Base-by-base conservation (phyloP, 805 yeast species). In the Ogataea henricii region DNA sequence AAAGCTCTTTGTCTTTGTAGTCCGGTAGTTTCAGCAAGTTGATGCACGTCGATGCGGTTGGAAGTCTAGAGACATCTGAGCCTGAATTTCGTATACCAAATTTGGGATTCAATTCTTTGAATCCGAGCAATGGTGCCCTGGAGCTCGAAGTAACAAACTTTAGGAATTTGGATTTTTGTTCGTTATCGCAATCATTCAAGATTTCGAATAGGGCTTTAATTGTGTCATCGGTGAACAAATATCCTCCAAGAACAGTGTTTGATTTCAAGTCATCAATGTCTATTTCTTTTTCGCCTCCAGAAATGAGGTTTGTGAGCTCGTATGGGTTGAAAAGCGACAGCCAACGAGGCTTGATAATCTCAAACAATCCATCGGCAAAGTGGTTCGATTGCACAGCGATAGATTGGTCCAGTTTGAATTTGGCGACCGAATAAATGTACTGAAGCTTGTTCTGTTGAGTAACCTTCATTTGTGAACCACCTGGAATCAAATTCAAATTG, bases 61-160 rank as follows among this genome's bases (percentile, higher is more conserved):
- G 99, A 33, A 94, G 70, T 25, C 95, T 69, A 1, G 72, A 73
- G 2, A 22, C 18, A 22, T 78, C 79, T 8, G 62, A 46, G 0
- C 92, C 94, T 0, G 84, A 76, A 54, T 82, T 82, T 32, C 88
- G 65, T 40, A 94, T 85, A 1, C 96, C 96, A 66, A 94, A 89
- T 46, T 72, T 73, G 0, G 99, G 99, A 25, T 68, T 70, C 40
- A 89, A 71, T 3, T 83, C 80, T 12, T 77, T 73, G 62, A 94
- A 92, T 0, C 99, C 99, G 21, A 89, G 73, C 34, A 94, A 71
- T 1, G 99, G 99, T 0, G 96, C 96, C 50, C 91, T 77, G 1
- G 96, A 85, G 1, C 89, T 96, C 0, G 97, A 87, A 0, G 98
- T 94, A 22, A 89, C 97, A 70, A 92, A 94, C 62, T 88, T 88